A percentile compares a stretch with the other conserved stretches of the same genome.
phyloP scores from a whole-genome alignment of 495 filamentous ascomycete genomes.

The Annulohypoxylon nitens region DNA sequence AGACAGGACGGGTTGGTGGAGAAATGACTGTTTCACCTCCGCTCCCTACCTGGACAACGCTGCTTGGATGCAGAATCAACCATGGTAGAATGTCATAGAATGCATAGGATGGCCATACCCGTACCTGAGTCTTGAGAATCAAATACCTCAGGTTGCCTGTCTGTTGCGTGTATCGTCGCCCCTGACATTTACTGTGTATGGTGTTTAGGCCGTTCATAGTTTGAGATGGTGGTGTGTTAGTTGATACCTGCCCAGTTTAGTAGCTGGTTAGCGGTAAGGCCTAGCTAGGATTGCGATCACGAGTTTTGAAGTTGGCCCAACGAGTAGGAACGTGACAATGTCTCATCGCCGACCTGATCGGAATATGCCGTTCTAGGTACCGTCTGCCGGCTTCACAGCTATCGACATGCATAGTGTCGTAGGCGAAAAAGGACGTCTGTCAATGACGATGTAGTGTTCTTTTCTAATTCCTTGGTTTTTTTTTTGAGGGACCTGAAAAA shows the following conservation, averaged over 20 bases:
- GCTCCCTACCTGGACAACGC: neutral
- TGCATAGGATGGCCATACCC: too few relatives aligned
- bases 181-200: neutral
- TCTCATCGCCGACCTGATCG: neutral
- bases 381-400: neutral
- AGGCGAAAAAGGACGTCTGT: neutral
- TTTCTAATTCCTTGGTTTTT: neutral
- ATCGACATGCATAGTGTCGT: neutral
- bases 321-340: neutral
- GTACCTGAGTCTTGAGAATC: neutral
- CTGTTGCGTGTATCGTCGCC: neutral
- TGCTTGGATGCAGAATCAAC: neutral
- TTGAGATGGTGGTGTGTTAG: constrained; percentile 7
- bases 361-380: neutral
- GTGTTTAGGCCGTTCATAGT: neutral
- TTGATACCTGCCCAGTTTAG: constrained; percentile 29
- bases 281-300: constrained; percentile 15
- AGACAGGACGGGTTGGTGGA: neutral
- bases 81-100: neutral
- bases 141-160: constrained; percentile 1
- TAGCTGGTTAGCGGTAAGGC: constrained; percentile 16
- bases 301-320: constrained; percentile 1
- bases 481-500: neutral
- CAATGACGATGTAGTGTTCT: neutral
- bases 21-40: constrained; percentile 12